Conservation (phyloP, 306 rosid genomes). For the Cucurbita maxima region DNA sequence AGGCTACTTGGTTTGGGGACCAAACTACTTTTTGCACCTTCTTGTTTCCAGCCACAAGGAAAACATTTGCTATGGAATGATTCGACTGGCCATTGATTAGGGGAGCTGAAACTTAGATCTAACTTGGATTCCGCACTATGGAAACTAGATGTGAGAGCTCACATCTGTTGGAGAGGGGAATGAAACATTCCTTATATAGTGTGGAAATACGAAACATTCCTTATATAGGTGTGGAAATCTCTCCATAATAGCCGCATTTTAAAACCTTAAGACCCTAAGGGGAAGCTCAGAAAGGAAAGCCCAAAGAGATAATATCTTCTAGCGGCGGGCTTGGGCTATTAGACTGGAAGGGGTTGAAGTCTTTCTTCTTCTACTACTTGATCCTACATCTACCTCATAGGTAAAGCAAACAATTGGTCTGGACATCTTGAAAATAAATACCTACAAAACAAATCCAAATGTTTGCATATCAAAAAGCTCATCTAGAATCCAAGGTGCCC, state of each 20-base stretch:
- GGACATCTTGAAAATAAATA: not conserved
- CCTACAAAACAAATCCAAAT: not conserved
- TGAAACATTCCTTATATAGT: too few species aligned
- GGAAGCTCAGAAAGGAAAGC: too few species aligned
- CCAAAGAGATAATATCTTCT: too few species aligned
- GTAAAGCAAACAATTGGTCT: not conserved
- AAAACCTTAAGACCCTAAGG: too few species aligned
- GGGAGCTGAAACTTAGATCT: not conserved
- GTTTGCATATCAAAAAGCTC: not conserved
- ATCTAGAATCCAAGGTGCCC: not conserved
- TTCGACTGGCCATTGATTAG: not conserved
- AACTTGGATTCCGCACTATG: not conserved
- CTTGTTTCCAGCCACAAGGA: not conserved
- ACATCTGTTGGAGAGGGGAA: too few species aligned
- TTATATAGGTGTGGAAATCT: too few species aligned
- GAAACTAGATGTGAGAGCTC: not conserved
- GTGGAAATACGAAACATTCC: too few species aligned
- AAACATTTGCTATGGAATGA: not conserved
- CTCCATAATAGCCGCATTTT: too few species aligned
- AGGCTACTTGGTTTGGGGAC: not conserved
- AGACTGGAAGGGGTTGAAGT: not conserved
- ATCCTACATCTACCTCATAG: not conserved
- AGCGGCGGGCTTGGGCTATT: too few species aligned
- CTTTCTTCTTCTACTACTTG: not conserved
- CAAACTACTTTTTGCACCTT: not conserved